Base-by-base conservation (phyloP, 192 early-diverging fungal species). In the Coemansia sp. region DNA sequence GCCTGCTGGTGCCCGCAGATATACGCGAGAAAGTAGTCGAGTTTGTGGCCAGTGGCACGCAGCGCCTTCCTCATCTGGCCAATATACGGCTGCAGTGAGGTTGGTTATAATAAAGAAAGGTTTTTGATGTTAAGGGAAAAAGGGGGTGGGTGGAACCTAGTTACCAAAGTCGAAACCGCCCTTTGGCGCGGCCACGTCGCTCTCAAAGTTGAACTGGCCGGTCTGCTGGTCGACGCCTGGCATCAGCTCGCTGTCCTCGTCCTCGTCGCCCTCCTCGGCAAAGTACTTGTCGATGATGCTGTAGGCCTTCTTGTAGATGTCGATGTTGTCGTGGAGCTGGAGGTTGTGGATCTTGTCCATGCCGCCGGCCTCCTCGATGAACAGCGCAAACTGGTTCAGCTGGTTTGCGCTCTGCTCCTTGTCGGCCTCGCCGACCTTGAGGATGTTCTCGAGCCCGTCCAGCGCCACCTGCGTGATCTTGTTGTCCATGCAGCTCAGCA, bases 381-480 rank as follows among this genome's bases (percentile, higher is more conserved):
- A 86, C 30, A 94, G 59, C 36, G 94, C 87, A 76, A 88, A 97
- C 67, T 85, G 82, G 74, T 99, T 99, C 47, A 86, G 47, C 58
- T 76, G 79, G 32, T 61, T 54, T 11, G 73, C 41, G 20, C 60
- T 75, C 34, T 72, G 55, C 44, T 79, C 76, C 70, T 85, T 86
- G 54, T 95, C 92, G 36, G 84, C 58, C 56, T 97, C 93, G 35
- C 97, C 97, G 42, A 94, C 94, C 80, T 93, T 94, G 23, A 99
- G 79, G 64, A 97, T 93, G 73, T 97, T 99, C 74, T 99, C 97
- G 55, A 99, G 66, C 27, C 91, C 97, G 62, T 99, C 97, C 49
- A 97, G 67, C n/a, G 94, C 94, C 6, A 97, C 94, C 63, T 95
- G 88, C 44, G 90, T 93, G 47, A 99, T 95, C 79, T 94, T 94